Base-by-base conservation (phyloP, 805 yeast species). In the Kodamaea jinghongensis region DNA sequence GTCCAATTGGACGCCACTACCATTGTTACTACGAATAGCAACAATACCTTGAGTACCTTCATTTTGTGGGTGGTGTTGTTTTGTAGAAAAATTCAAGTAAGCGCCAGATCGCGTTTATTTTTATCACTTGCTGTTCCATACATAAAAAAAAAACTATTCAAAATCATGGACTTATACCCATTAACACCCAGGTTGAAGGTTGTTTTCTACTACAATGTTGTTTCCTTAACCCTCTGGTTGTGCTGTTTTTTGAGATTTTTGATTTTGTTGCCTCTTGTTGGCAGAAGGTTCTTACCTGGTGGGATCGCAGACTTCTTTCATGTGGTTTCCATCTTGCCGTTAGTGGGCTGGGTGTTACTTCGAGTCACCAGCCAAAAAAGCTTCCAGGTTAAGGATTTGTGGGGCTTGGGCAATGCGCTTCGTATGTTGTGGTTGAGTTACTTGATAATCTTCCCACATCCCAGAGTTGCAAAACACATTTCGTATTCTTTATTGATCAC, bases 271-370 rank as follows among this genome's bases (percentile, higher is more conserved):
- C 86, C 86, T 1, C 59, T 83, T 17, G 86, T 80, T n/a, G 85
- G 87, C 0, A 58, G 78, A 23, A 67, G 66, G 46, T 83, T 80
- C 47, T 56, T 83, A 14, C 84, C 88, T 1, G 87, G 83, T 5
- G 89, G 87, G 0, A 78, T 83, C 9, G 85, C 86, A 32, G 84
- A 77, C 47, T 83, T 80, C 59, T 75, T 79, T 49, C 73, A 68
- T 34, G 60, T 61, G 8, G 67, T 69, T 20, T 47, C 73, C 2
- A 42, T 63, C 13, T 42, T 61, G 6, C 73, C 73, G 8, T 48
- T 66, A 12, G 34, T 57, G 2, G 42, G 40, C 11, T 41, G 37
- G 36, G 25, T 46, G 15, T 23, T 44, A 12, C 38, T 48, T 8
- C 54, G 52, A 20, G 25, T 42, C 4, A 20, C 52, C 4, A 51